Percentiles rank a stretch among this genome's conserved stretches.
Conservation (phyloP, 352 stramenopile genomes). For the Phytophthora vignae region DNA sequence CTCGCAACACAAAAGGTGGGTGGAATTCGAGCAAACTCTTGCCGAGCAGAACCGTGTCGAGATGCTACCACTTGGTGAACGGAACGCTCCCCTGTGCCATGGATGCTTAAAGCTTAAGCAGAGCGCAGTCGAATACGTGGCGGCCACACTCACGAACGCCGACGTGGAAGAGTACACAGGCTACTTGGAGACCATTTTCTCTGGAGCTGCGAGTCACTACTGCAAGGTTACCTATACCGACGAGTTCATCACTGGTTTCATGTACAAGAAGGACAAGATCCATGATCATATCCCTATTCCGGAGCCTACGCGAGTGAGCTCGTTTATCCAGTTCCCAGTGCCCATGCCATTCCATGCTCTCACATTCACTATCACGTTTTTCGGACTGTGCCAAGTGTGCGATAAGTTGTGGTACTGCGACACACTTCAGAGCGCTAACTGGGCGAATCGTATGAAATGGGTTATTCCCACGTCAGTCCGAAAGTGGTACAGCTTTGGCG, state of each 20-base stretch:
- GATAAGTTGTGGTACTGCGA: slow-evolving; percentile 92
- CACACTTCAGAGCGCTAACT: slow-evolving; percentile 84
- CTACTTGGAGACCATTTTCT: slow-evolving; percentile 90
- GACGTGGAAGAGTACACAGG: slow-evolving; percentile 72
- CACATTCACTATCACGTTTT: slow-evolving; percentile 88
- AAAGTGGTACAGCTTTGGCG: slow-evolving; percentile 90
- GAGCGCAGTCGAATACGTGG: slow-evolving; percentile 81
- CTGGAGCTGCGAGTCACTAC: slow-evolving; percentile 75
- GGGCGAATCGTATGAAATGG: slow-evolving; percentile 91
- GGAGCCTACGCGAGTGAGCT: slow-evolving; percentile 85
- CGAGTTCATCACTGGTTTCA: slow-evolving; percentile 88
- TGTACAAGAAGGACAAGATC: slow-evolving; percentile 94
- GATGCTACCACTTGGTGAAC: slow-evolving; percentile 84
- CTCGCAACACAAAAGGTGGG: slow-evolving; percentile 70
- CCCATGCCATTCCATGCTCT: slow-evolving; percentile 90
- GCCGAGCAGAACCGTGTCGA: slow-evolving; percentile 84
- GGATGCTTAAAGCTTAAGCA: slow-evolving; percentile 87
- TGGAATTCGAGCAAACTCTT: slow-evolving; percentile 77
- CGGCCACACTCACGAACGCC: slow-evolving; percentile 59
- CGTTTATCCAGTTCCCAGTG: slow-evolving; percentile 90
- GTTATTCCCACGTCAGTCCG: slow-evolving; percentile 86
- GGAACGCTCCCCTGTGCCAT: slow-evolving; percentile 81
- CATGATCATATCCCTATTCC: slow-evolving; percentile 91
- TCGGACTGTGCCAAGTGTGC: slow-evolving; percentile 87
- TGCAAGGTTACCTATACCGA: slow-evolving; percentile 88